Evolutionary conservation across 129 eudicot genomes (phyloP), one percentile per base, ranked within the genome.

Genomic region (Saposhnikovia divaricata): DNA sequence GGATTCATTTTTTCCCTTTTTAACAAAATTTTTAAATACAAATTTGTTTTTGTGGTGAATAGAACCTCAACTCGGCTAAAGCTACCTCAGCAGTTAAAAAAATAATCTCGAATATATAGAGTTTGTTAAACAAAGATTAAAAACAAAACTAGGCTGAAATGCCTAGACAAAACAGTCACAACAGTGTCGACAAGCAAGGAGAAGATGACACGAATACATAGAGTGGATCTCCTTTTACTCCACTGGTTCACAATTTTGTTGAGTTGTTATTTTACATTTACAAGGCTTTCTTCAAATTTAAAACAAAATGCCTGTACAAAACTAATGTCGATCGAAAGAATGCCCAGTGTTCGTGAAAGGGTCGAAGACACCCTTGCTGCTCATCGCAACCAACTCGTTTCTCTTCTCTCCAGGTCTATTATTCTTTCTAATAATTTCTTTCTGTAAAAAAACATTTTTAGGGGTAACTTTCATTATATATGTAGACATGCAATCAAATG

Each of bases 341-440:
- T 84, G 19, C 96, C 89, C 74, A 90, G 97, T 82, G 87, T 90
- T 84, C 89, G 98, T 45, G 97, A 92, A n/a, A 90, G 94, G 75
- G 92, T 95, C 3, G 91, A 95, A 78, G 90, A 86, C 28, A 92
- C 96, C 21, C 96, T 95, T 19, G 76, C 91, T 55, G 97, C 92
- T 87, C 91, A 92, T 80, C 92, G 97, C 69, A 90, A 95, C 75
- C 91, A 95, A 75, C 90, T 92, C 77, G 91, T 95, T 77, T 85
- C 97, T 81, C 97, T 95, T 76, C 97, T 95, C 72, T 90, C 98
- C 79, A 89, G 98, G 98, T 91, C 72, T 50, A 3, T 28, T 4
- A 39, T 40, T 68, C 23, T 27, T 68, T 12, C 38, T 28, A 68
- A 13, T 68, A 18, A 3, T 19, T 8, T 34, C 34, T 34, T 11